Conservation (phyloP, 768 basidiomycete genomes). For the Cyathus striatus region DNA sequence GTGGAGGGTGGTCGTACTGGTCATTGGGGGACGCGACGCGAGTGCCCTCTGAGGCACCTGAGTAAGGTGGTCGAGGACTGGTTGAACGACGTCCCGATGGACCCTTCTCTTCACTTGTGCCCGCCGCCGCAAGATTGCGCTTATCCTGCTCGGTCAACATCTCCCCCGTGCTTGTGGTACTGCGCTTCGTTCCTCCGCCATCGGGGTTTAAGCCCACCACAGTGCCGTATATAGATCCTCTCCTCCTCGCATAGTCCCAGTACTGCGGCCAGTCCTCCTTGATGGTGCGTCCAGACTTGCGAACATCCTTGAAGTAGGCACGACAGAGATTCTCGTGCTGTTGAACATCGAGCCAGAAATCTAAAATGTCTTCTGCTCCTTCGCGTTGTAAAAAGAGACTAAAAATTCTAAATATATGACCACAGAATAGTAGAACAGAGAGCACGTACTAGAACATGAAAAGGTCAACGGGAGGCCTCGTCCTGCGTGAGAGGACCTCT, state of each 20-base stretch:
- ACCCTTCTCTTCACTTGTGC: slow-evolving; percentile 34
- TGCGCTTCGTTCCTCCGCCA: slow-evolving; percentile 59
- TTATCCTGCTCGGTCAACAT: slow-evolving; percentile 67
- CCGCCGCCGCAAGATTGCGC: slow-evolving; percentile 47
- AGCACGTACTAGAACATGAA: slow-evolving; percentile 96
- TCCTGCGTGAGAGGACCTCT: slow-evolving; percentile 87
- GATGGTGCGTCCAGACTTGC: slow-evolving; percentile 88
- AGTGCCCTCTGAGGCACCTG: slow-evolving; percentile 36
- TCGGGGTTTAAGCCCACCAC: slow-evolving; percentile 73
- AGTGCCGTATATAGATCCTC: slow-evolving; percentile 91
- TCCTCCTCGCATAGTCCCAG: slow-evolving; percentile 86
- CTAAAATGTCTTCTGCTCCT: slow-evolving; percentile 92
- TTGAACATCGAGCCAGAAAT: slow-evolving; percentile 99
- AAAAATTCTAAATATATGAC: slow-evolving; percentile 1
- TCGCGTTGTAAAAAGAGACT: slow-evolving; percentile 96
- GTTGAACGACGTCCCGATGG: slow-evolving; percentile 48
- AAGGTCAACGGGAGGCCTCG: slow-evolving; percentile 92
- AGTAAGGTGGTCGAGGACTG: slow-evolving; percentile 50
- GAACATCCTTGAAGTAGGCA: slow-evolving; percentile 98
- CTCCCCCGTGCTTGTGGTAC: slow-evolving; percentile 78
- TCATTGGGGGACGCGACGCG: slow-evolving; percentile 44
- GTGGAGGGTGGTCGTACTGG: slow-evolving; percentile 33
- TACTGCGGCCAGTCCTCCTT: slow-evolving; percentile 99
- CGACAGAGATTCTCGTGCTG: slow-evolving; percentile 99
- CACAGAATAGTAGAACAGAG: slow-evolving; percentile 2